Evolutionary conservation across 257 asterid species (phyloP).

Genomic region (Nicotiana tabacum): DNA sequence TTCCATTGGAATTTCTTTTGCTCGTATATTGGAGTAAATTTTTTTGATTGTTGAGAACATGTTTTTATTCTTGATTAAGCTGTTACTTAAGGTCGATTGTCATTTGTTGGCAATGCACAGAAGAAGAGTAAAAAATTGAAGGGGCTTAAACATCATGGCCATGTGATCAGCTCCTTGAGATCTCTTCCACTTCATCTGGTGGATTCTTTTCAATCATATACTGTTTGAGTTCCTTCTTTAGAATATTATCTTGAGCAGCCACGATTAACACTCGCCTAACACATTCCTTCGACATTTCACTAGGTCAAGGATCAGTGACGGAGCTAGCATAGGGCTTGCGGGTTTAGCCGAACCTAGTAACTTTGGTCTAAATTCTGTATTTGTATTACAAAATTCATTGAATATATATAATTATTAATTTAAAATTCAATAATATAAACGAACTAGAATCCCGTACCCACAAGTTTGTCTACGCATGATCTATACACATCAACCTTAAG

Average conservation of each 20-base stretch:
- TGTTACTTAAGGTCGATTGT: background rate
- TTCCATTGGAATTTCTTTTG: too few relatives aligned
- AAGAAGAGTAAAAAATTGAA: constrained; percentile 16
- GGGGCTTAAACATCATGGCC: constrained; percentile 31
- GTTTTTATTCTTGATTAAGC: background rate
- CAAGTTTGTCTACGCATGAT: background rate
- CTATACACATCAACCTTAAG: background rate
- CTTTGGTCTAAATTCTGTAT: too few relatives aligned
- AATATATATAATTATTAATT: too few relatives aligned
- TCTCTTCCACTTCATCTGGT: constrained; percentile 21
- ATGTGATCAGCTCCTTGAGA: constrained; percentile 32
- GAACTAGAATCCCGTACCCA: too few relatives aligned
- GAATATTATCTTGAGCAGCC: background rate
- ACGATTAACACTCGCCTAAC: background rate
- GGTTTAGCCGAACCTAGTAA: too few relatives aligned
- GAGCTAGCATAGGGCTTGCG: too few relatives aligned
- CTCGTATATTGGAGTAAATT: too few relatives aligned
- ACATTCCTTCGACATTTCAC: background rate
- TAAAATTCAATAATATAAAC: too few relatives aligned
- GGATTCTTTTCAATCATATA: constrained; percentile 29
- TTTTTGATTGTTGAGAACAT: too few relatives aligned
- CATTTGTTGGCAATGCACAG: background rate
- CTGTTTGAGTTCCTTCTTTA: background rate
- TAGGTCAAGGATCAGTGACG: background rate
- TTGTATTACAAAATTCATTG: too few relatives aligned